Conservation (phyloP, 345 rosid genomes). For the Citrus cavaleriei region DNA sequence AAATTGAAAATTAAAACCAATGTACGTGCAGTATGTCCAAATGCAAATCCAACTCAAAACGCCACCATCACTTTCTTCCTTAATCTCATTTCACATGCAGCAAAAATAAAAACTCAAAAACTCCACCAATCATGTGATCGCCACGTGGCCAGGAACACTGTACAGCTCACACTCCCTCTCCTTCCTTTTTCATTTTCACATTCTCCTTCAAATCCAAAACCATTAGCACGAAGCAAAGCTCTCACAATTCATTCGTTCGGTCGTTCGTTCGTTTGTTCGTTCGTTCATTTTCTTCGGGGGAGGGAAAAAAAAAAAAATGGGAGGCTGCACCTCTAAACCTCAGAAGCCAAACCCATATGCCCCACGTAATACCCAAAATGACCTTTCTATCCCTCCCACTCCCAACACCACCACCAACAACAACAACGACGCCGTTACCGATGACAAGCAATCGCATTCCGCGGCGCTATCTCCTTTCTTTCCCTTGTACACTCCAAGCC, state of each 20-base stretch:
- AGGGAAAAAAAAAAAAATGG: slow-evolving; percentile 31
- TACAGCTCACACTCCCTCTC: no score
- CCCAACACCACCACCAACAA: slow-evolving; percentile 1
- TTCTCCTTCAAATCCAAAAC: no score
- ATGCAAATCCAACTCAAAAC: no score
- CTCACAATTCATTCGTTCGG: no score
- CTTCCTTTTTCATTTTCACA: no score
- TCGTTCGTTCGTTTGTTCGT: no score
- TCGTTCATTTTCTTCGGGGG: no score
- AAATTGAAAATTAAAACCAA: no score
- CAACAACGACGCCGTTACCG: slow-evolving; percentile 5
- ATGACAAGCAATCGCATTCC: slow-evolving; percentile 9
- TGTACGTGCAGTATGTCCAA: no score
- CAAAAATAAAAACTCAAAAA: neutral
- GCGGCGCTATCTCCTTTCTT: slow-evolving; percentile 40
- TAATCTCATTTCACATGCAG: neutral
- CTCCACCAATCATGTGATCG: neutral
- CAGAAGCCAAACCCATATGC: slow-evolving; percentile 68
- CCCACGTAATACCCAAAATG: slow-evolving; percentile 31
- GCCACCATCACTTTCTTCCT: no score
- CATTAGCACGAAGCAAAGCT: no score
- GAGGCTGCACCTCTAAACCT: slow-evolving; percentile 70
- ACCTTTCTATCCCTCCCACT: slow-evolving; percentile 23
- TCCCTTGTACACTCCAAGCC: slow-evolving; percentile 66
- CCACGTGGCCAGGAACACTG: no score